Conservation (phyloP, 2,329 filamentous ascomycete genomes). For the Paecilomyces variotii region DNA sequence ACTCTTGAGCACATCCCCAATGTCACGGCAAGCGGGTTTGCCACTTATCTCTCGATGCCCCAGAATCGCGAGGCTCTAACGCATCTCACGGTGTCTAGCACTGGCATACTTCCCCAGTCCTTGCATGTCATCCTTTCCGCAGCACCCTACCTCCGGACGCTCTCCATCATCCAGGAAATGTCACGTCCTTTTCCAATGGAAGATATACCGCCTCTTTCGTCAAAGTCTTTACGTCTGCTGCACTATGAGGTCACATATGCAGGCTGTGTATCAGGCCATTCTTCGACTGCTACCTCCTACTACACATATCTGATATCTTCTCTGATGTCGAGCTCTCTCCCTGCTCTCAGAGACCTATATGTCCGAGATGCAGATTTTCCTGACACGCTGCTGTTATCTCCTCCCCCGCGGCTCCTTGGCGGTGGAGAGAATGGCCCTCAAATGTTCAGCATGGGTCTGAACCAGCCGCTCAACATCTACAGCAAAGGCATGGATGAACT, state of each 20-base stretch:
- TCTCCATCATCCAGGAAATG: constrained; percentile 52
- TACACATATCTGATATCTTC: constrained; percentile 83
- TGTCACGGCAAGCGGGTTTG: constrained; percentile 64
- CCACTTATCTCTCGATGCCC: constrained; percentile 56
- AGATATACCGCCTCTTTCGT: constrained; percentile 56
- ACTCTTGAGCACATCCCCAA: constrained; percentile 63
- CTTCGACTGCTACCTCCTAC: constrained; percentile 52
- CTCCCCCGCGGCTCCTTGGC: constrained; percentile 51
- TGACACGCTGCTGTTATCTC: constrained; percentile 66
- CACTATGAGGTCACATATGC: constrained; percentile 69
- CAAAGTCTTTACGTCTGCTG: constrained; percentile 60
- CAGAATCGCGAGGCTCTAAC: constrained; percentile 54
- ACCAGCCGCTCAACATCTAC: constrained; percentile 55
- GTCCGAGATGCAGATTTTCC: constrained; percentile 80
- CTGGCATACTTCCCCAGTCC: constrained; percentile 49
- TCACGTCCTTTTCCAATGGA: constrained; percentile 49
- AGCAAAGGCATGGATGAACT: constrained; percentile 59
- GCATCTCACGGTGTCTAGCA: constrained; percentile 62
- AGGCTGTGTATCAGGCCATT: constrained; percentile 50
- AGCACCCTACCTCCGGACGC: constrained; percentile 33
- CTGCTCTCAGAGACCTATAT: constrained; percentile 67
- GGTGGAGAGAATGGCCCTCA: constrained; percentile 22
- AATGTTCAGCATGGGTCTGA: constrained; percentile 30
- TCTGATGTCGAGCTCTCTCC: constrained; percentile 66
- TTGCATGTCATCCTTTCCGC: constrained; percentile 36